These are phyloP conservation scores for Sophora flavescens DNA, from an alignment of 306 rosid genomes.

Conservation along the genomic window DNA sequence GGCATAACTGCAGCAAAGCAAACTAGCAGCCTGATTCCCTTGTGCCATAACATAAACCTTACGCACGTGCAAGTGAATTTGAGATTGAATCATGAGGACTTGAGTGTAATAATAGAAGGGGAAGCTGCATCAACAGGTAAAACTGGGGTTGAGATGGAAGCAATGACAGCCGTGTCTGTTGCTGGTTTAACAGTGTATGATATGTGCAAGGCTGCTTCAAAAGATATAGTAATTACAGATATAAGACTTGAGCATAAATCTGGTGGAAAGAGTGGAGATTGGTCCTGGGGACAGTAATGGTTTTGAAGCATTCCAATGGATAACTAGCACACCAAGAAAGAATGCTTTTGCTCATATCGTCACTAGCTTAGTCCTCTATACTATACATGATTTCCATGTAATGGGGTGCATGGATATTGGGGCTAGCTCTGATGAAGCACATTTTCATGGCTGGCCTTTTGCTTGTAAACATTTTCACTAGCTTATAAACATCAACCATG, in stretches of 20 bases:
- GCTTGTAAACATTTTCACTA: neutral
- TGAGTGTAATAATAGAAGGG: conserved; percentile 80
- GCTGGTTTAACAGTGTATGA: conserved; percentile 89
- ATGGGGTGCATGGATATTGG: conserved; percentile 20
- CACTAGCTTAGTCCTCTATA: neutral
- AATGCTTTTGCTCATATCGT: conserved; percentile 8
- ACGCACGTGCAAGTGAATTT: conserved; percentile 75
- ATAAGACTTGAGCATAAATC: conserved; percentile 70
- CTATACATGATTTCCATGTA: neutral
- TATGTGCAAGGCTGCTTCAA: conserved; percentile 96
- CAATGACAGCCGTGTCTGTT: conserved; percentile 79
- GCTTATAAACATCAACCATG: neutral
- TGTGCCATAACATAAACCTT: conserved; percentile 81
- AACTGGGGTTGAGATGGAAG: conserved; percentile 93
- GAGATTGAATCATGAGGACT: conserved; percentile 61
- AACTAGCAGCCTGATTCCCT: conserved; percentile 82
- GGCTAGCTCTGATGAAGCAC: neutral
- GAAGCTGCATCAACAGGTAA: conserved; percentile 77
- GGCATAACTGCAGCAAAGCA: conserved; percentile 93
- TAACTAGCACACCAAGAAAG: neutral
- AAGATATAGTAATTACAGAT: conserved; percentile 72
- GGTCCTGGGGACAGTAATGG: conserved; percentile 59
- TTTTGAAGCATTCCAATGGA: conserved; percentile 34
- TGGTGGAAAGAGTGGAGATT: conserved; percentile 94
- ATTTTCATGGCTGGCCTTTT: conserved; percentile 9